These are phyloP conservation scores for Naumovozyma baii DNA, from an alignment of 805 yeast genomes.

Conservation along the genomic window DNA sequence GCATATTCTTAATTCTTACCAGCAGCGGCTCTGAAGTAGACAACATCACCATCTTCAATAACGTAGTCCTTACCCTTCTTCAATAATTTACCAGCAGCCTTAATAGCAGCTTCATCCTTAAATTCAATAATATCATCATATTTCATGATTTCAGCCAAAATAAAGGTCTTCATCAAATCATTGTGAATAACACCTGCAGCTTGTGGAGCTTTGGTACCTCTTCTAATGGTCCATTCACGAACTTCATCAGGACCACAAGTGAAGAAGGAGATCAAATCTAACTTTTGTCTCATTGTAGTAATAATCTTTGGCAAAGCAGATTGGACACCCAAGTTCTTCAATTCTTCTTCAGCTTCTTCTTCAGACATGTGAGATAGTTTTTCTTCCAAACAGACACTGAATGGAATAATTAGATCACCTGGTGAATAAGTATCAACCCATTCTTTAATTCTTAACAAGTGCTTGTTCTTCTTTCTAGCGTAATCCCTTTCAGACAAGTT, in stretches of 20 bases:
- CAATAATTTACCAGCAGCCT: slow-evolving; percentile 79
- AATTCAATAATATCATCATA: slow-evolving; percentile 67
- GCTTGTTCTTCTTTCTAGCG: slow-evolving; percentile 81
- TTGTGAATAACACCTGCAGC: slow-evolving; percentile 98
- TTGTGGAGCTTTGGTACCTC: slow-evolving; percentile 90
- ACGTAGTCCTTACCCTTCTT: slow-evolving; percentile 92
- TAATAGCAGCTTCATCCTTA: slow-evolving; percentile 74
- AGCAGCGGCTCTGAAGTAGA: slow-evolving; percentile 89
- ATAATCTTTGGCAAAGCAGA: slow-evolving; percentile 84
- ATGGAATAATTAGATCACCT: slow-evolving; percentile 84
- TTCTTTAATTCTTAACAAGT: slow-evolving; percentile 66
- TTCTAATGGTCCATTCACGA: slow-evolving; percentile 95
- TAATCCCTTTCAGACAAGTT: slow-evolving; percentile 86
- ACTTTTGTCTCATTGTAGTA: slow-evolving; percentile 74
- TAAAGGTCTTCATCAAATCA: slow-evolving; percentile 89
- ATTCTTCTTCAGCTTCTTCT: slow-evolving; percentile 69
- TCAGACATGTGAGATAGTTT: slow-evolving; percentile 80
- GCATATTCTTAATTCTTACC: slow-evolving; percentile 50
- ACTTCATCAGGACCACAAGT: slow-evolving; percentile 96
- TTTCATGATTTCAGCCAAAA: slow-evolving; percentile 86
- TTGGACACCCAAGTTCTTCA: slow-evolving; percentile 59
- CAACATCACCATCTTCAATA: slow-evolving; percentile 90
- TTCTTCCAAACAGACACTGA: slow-evolving; percentile 88
- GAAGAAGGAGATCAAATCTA: slow-evolving; percentile 85
- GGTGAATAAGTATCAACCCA: slow-evolving; percentile 82